phyloP scores from a whole-genome alignment of 345 rosid species.

The Citrus australasica region DNA sequence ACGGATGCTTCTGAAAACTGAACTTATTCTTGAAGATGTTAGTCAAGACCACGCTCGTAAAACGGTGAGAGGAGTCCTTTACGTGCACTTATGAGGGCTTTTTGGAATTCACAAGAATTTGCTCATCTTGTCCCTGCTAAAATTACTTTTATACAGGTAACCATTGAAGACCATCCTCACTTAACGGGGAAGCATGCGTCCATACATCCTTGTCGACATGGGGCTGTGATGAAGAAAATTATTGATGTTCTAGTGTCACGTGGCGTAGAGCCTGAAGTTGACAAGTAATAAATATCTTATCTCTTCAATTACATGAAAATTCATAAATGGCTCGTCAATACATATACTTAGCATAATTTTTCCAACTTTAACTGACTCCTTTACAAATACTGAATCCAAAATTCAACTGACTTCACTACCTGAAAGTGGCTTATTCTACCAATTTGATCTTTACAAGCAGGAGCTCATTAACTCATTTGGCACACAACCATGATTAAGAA shows the following conservation, averaged over 20 bases:
- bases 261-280: slow-evolving; percentile 99
- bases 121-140: background rate
- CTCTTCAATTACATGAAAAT: background rate
- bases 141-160: slow-evolving; percentile 48
- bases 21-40: slow-evolving; percentile 86
- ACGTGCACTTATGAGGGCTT: background rate
- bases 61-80: slow-evolving; percentile 47
- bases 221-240: slow-evolving; percentile 99
- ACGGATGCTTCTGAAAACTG: slow-evolving; percentile 84
- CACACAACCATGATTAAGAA: slow-evolving; percentile 75
- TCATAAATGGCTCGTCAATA: background rate
- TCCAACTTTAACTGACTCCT: background rate
- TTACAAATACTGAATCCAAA: background rate
- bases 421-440: background rate
- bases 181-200: slow-evolving; percentile 99
- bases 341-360: background rate
- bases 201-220: slow-evolving; percentile 97
- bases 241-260: slow-evolving; percentile 93
- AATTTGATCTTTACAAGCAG: slow-evolving; percentile 35
- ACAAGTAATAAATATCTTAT: slow-evolving; percentile 51
- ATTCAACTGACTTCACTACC: background rate
- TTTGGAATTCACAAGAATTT: background rate
- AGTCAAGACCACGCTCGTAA: slow-evolving; percentile 94
- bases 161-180: slow-evolving; percentile 98
- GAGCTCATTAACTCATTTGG: slow-evolving; percentile 85